Evolutionary conservation across 331 rosid genomes (phyloP).

Genomic region (Rosa hybrid): DNA sequence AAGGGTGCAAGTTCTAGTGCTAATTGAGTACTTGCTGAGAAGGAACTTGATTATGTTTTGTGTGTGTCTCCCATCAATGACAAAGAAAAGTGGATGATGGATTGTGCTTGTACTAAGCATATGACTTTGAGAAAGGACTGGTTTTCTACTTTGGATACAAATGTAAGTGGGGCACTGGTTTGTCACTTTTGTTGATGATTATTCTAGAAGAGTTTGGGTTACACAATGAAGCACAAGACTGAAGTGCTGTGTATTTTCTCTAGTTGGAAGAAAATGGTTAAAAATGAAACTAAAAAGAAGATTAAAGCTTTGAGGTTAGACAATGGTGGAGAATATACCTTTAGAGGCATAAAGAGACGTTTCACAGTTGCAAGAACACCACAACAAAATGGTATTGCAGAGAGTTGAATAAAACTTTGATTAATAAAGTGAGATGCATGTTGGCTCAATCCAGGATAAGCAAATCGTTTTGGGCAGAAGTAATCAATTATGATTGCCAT

Average conservation of each 20-base stretch:
- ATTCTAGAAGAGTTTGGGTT: background rate
- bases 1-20: too few relatives aligned
- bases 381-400: background rate
- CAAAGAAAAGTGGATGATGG: too few relatives aligned
- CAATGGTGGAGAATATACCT: background rate
- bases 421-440: background rate
- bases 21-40: too few relatives aligned
- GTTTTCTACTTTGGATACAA: too few relatives aligned
- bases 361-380: background rate
- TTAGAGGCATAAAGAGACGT: background rate
- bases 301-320: background rate
- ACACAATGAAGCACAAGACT: background rate
- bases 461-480: background rate
- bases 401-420: background rate
- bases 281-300: background rate
- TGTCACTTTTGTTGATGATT: conserved; percentile 1
- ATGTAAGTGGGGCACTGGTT: background rate
- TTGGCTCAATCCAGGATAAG: background rate
- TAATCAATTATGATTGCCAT: background rate
- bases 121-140: too few relatives aligned
- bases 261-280: background rate
- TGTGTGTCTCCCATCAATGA: too few relatives aligned
- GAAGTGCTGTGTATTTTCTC: background rate
- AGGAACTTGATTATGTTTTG: too few relatives aligned
- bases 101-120: too few relatives aligned